phyloP scores from a whole-genome alignment of 2,329 filamentous ascomycete species.

The Gnomoniopsis sp. region DNA sequence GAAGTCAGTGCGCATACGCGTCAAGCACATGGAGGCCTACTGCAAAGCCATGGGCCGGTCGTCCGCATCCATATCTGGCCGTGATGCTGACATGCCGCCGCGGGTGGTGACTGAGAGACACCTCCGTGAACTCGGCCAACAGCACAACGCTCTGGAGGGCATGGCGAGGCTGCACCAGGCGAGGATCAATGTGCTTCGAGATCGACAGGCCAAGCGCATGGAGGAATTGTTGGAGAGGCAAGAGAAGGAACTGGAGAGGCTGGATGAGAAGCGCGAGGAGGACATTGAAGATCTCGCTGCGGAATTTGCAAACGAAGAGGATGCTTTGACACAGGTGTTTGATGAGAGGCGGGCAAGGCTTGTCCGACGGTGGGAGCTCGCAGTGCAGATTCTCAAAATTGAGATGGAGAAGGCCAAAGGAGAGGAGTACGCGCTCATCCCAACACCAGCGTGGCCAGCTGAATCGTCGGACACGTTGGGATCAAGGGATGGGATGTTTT shows the following conservation, averaged over 20 bases:
- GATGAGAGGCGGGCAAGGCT: constrained; percentile 41
- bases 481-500: constrained; percentile 8
- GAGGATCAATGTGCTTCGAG: constrained; percentile 63
- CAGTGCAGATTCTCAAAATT: constrained; percentile 49
- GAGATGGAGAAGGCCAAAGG: constrained; percentile 46
- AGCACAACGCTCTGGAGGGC: constrained; percentile 58
- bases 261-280: constrained; percentile 42
- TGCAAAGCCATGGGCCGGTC: constrained; percentile 51
- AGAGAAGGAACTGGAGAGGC: constrained; percentile 44
- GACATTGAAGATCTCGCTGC: constrained; percentile 48
- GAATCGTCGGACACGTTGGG: constrained; percentile 20
- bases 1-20: constrained; percentile 51
- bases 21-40: constrained; percentile 67
- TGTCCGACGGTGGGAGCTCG: constrained; percentile 48
- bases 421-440: constrained; percentile 38
- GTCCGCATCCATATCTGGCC: constrained; percentile 23
- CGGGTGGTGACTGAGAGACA: constrained; percentile 58
- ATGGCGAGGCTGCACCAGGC: constrained; percentile 57
- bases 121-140: constrained; percentile 55
- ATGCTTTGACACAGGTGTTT: constrained; percentile 43
- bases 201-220: constrained; percentile 59
- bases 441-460: constrained; percentile 39
- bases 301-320: constrained; percentile 47
- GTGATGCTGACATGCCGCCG: constrained; percentile 35
- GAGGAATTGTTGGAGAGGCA: constrained; percentile 56